Base-by-base conservation (phyloP, 352 stramenopile species). In the Saprolegnia diclina region DNA sequence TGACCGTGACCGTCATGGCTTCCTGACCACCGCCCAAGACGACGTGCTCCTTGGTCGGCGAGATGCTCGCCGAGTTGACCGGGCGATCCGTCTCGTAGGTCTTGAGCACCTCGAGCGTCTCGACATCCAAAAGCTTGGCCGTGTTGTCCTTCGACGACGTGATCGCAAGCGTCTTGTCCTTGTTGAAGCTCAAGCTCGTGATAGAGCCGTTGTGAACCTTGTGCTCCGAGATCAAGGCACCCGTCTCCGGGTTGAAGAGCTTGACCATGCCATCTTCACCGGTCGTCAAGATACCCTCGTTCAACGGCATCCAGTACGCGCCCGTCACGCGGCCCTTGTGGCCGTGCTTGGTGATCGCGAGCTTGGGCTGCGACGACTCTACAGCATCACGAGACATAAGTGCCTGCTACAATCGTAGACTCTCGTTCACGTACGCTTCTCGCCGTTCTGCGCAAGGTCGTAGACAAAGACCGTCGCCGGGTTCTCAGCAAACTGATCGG, bases 61-160 rank as follows among this genome's bases (percentile, higher is more conserved):
- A 98, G 73, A 99, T 98, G 53, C 97, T 96, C 4, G 95, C 95
- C 76, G 97, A 98, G 82, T 99, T 99, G 16, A 99, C 95, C 0
- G 96, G 96, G 73, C 97, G 90, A 77, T 99, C 97, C 19, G 96
- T 99, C 73, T 97, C 92, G 87, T 99, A 99, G 22, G 91, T 97
- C 80, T 99, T 99, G 59, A 99, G 81, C 74, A 98, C 89, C 74
- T 97, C 93, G 45, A 98, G 78, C 62, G 96, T 96, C 59, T 97
- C 85, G 0, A 97, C 90, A 76, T 99, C 96, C 73, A 98, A 90
- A 50, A 99, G 73, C 80, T 99, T 99, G 70, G 95, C 81, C 61
- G 90, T 98, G 77, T 98, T 98, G 83, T 99, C 97, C 56, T 97
- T 97, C 45, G 91, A 98, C 62, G 89, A 91, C 55, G 97, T 99